Evolutionary conservation across 1,284 basidiomycete genomes (phyloP).

Genomic region (Rhodotorula sp.): DNA sequence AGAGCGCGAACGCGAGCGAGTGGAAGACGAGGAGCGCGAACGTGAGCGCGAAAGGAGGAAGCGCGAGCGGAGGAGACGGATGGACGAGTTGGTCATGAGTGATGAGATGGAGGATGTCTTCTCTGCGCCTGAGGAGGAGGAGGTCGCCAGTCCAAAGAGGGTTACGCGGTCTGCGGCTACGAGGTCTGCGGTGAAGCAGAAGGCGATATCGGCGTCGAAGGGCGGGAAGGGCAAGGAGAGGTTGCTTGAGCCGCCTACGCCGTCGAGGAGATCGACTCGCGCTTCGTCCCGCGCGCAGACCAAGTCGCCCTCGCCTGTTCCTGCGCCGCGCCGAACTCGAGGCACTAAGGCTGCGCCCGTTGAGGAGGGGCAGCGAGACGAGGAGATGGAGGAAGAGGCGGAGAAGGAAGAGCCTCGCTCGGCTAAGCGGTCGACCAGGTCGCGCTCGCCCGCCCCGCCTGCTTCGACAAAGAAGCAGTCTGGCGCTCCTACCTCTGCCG

Average conservation of each 20-base stretch:
- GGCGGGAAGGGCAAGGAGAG: slow-evolving; percentile 22
- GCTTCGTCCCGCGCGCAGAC: slow-evolving; percentile 7
- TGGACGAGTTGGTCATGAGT: slow-evolving; percentile 22
- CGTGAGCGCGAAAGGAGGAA: slow-evolving; percentile 17
- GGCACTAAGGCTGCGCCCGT: background rate
- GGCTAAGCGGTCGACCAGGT: slow-evolving; percentile 2
- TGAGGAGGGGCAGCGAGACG: background rate
- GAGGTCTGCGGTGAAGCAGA: background rate
- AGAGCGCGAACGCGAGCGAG: slow-evolving; percentile 30
- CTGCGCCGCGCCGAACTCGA: slow-evolving; percentile 1
- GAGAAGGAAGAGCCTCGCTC: background rate
- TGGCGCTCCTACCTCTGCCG: background rate
- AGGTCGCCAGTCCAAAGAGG: background rate
- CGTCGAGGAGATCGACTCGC: slow-evolving; percentile 24
- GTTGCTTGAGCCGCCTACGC: slow-evolving; percentile 17
- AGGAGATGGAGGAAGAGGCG: background rate
- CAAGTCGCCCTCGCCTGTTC: slow-evolving; percentile 20
- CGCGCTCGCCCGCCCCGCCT: slow-evolving; percentile 2
- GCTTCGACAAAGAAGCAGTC: slow-evolving; percentile 13
- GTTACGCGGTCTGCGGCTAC: slow-evolving; percentile 4
- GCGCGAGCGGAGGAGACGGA: slow-evolving; percentile 16
- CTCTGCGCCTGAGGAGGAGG: slow-evolving; percentile 4
- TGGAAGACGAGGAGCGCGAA: slow-evolving; percentile 17
- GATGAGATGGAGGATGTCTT: slow-evolving; percentile 15
- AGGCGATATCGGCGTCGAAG: background rate